A percentile compares a stretch with the other conserved stretches of the same genome.
phyloP scores from a whole-genome alignment of 1,139 yeast species.

The Candida freyschussii region DNA sequence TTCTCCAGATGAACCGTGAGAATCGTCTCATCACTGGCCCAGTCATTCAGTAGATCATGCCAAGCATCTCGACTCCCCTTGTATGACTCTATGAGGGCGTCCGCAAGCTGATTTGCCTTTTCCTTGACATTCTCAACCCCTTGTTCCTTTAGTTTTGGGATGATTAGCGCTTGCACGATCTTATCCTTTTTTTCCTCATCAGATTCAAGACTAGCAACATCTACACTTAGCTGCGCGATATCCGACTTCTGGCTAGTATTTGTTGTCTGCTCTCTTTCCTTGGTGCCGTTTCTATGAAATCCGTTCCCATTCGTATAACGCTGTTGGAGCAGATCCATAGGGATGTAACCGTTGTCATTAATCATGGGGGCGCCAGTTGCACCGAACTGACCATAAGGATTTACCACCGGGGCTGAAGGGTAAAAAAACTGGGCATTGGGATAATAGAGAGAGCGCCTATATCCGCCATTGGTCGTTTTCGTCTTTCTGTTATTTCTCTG shows the following conservation, averaged over 20 bases:
- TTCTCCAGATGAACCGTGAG: slow-evolving; percentile 6
- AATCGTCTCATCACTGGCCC: slow-evolving; percentile 12
- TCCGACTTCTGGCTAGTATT: slow-evolving; percentile 2
- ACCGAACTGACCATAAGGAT: neutral
- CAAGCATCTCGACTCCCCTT: slow-evolving; percentile 7
- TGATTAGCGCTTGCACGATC: slow-evolving; percentile 11
- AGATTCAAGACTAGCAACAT: slow-evolving; percentile 6
- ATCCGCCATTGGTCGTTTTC: neutral
- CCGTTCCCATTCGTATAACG: neutral
- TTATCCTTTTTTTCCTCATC: slow-evolving; percentile 14
- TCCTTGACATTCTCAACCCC: slow-evolving; percentile 3
- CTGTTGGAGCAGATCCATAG: neutral
- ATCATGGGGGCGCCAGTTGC: neutral
- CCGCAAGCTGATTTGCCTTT: neutral
- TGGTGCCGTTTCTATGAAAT: neutral
- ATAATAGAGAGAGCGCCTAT: slow-evolving; percentile 1
- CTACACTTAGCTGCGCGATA: slow-evolving; percentile 9
- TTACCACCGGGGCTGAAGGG: neutral
- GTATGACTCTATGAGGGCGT: slow-evolving; percentile 6
- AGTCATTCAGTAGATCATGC: slow-evolving; percentile 15
- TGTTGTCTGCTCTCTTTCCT: neutral
- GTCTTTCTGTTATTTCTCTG: slow-evolving; percentile 27
- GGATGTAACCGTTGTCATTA: slow-evolving; percentile 4
- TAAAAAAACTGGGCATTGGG: neutral
- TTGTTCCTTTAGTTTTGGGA: slow-evolving; percentile 10